phyloP scores from a whole-genome alignment of 2,329 filamentous ascomycete genomes.

The Rutstroemia sp. region DNA sequence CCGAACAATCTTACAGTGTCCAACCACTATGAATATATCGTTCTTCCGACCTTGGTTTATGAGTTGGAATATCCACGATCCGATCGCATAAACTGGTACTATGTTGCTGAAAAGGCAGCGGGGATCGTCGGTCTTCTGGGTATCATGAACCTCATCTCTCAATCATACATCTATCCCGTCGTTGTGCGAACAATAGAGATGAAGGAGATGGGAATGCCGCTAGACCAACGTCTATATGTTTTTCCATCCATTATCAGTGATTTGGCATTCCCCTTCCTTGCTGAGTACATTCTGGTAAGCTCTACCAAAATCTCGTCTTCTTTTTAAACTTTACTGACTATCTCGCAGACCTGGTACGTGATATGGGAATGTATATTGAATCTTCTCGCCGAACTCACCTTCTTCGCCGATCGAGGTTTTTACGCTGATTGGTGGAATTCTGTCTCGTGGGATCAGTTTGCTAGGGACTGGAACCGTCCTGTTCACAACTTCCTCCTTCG shows the following conservation, averaged over 20 bases:
- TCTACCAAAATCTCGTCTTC: not conserved
- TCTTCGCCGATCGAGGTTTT: slow-evolving; percentile 71
- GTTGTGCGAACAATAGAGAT: slow-evolving; percentile 59
- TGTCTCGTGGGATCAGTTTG: slow-evolving; percentile 67
- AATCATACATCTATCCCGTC: slow-evolving; percentile 70
- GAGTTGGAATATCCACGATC: slow-evolving; percentile 72
- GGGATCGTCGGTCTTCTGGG: slow-evolving; percentile 67
- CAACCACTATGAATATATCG: slow-evolving; percentile 66
- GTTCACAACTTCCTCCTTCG: slow-evolving; percentile 69
- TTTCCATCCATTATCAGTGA: slow-evolving; percentile 73
- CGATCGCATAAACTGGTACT: slow-evolving; percentile 63
- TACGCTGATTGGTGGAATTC: slow-evolving; percentile 59
- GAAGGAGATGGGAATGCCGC: slow-evolving; percentile 57
- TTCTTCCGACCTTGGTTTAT: slow-evolving; percentile 70
- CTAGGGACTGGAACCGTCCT: slow-evolving; percentile 74
- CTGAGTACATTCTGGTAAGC: slow-evolving; percentile 55
- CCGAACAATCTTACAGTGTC: slow-evolving; percentile 59
- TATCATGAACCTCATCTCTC: slow-evolving; percentile 72
- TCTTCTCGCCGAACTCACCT: slow-evolving; percentile 66
- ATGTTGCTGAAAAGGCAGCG: slow-evolving; percentile 63
- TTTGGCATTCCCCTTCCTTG: slow-evolving; percentile 69
- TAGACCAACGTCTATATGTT: slow-evolving; percentile 52
- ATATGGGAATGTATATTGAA: slow-evolving; percentile 75
- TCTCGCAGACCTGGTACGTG: slow-evolving; percentile 60
- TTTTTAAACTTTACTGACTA: slow-evolving; percentile 5